Conservation (phyloP, 371 early-diverging fungal species). For the Actinomortierella ambigua region DNA sequence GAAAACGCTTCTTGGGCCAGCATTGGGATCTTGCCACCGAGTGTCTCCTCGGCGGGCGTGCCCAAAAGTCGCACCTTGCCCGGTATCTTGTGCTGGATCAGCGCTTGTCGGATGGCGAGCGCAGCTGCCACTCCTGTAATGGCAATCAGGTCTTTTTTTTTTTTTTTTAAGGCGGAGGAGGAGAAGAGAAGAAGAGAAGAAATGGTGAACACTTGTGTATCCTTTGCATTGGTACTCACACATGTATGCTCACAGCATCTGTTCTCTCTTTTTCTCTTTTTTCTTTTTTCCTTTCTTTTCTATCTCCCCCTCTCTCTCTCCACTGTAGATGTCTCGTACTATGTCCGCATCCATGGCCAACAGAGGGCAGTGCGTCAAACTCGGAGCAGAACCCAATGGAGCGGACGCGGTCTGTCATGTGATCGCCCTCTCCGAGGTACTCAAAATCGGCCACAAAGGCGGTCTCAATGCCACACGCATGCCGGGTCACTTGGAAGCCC, state of each 20-base stretch:
- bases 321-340: no score
- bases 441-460: constrained; percentile 52
- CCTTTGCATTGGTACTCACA: no score
- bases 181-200: no score
- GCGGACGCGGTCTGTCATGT: constrained; percentile 5
- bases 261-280: no score
- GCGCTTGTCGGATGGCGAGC: constrained; percentile 53
- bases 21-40: constrained; percentile 74
- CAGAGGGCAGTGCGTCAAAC: constrained; percentile 51
- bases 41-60: constrained; percentile 81
- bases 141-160: constrained; percentile 58
- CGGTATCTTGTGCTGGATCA: constrained; percentile 55
- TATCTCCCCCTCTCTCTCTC: no score
- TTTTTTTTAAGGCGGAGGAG: no score
- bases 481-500: constrained; percentile 47
- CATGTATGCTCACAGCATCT: no score
- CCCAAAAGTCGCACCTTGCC: constrained; percentile 77
- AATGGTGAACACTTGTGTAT: no score
- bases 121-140: constrained; percentile 72
- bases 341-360: constrained; percentile 75
- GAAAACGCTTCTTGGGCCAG: constrained; percentile 65
- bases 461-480: constrained; percentile 47
- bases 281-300: no score
- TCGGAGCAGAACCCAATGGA: constrained; percentile 50
- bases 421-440: not conserved